A percentile compares a stretch with the other conserved stretches of the same genome.
phyloP scores from a whole-genome alignment of 371 early-diverging fungal genomes.

The Mortierella sp. region DNA sequence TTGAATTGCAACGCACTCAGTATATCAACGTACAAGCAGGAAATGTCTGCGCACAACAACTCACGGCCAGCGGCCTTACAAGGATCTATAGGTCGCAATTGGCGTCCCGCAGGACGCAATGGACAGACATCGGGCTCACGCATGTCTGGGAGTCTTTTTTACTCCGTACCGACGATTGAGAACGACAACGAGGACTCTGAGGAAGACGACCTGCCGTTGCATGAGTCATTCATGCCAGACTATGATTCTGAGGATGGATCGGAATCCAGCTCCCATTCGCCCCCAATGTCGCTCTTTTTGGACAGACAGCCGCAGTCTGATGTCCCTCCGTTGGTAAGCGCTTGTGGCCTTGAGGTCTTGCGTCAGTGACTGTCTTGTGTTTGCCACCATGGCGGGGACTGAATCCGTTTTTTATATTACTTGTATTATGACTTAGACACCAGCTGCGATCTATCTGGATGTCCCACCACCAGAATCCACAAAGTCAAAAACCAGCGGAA shows the following conservation, averaged over 20 bases:
- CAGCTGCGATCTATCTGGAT: slow-evolving; percentile 69
- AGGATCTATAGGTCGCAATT: slow-evolving; percentile 25
- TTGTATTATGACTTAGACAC: slow-evolving; percentile 53
- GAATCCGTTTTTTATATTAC: neutral
- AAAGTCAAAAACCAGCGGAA: slow-evolving; percentile 28
- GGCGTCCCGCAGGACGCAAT: slow-evolving; percentile 32
- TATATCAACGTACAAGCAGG: too few species aligned
- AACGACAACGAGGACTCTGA: slow-evolving; percentile 18
- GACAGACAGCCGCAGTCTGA: slow-evolving; percentile 38
- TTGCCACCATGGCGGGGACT: slow-evolving; percentile 25
- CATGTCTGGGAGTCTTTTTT: slow-evolving; percentile 47
- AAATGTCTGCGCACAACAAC: slow-evolving; percentile 17
- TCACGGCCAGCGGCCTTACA: slow-evolving; percentile 20
- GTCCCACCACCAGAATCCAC: slow-evolving; percentile 54
- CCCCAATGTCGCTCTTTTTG: slow-evolving; percentile 52
- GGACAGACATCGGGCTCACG: slow-evolving; percentile 23
- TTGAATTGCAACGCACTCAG: too few species aligned
- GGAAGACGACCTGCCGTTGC: slow-evolving; percentile 19
- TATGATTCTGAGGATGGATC: slow-evolving; percentile 52
- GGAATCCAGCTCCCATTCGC: slow-evolving; percentile 47
- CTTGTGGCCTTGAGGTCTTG: neutral
- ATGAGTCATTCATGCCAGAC: slow-evolving; percentile 36
- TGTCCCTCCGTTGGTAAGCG: slow-evolving; percentile 38
- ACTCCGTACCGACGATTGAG: slow-evolving; percentile 52
- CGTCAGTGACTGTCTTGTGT: slow-evolving; percentile 23